Percentiles rank a stretch among this genome's conserved stretches.
Conservation (phyloP, 192 early-diverging fungal genomes). For the Coemansia erecta region DNA sequence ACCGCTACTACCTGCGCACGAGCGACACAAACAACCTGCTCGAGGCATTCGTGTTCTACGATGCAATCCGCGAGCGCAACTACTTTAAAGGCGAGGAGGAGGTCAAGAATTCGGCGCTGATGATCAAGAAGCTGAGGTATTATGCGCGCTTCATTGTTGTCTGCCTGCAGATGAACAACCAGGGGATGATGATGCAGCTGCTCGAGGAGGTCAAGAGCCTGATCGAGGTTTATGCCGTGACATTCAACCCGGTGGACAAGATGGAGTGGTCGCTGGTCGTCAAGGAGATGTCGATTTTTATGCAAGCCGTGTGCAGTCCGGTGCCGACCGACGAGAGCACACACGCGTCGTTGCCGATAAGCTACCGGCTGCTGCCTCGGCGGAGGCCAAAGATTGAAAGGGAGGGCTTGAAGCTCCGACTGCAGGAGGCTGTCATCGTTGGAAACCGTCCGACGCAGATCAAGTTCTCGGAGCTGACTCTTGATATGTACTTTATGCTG, state of each 20-base stretch:
- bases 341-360: slow-evolving; percentile 21
- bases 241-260: slow-evolving; percentile 85
- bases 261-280: slow-evolving; percentile 86
- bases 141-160: slow-evolving; percentile 98
- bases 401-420: slow-evolving; percentile 36
- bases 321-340: slow-evolving; percentile 33
- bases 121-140: slow-evolving; percentile 97
- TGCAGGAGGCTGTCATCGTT: slow-evolving; percentile 95
- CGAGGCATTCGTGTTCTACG: slow-evolving; percentile 94
- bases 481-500: slow-evolving; percentile 95
- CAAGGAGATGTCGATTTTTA: slow-evolving; percentile 75
- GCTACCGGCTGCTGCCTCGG: slow-evolving; percentile 23
- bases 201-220: slow-evolving; percentile 79
- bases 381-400: slow-evolving; percentile 20
- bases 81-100: slow-evolving; percentile 97
- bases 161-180: slow-evolving; percentile 62
- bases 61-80: slow-evolving; percentile 88
- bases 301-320: slow-evolving; percentile 65
- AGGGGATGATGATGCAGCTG: slow-evolving; percentile 74
- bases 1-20: slow-evolving; percentile 82
- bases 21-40: slow-evolving; percentile 95
- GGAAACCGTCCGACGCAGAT: slow-evolving; percentile 95
- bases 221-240: slow-evolving; percentile 84
- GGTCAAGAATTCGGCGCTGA: slow-evolving; percentile 81
- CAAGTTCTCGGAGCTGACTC: slow-evolving; percentile 94